These are phyloP conservation scores for Euphorbia tirucalli DNA, from an alignment of 345 rosid species.

Conservation along the genomic window DNA sequence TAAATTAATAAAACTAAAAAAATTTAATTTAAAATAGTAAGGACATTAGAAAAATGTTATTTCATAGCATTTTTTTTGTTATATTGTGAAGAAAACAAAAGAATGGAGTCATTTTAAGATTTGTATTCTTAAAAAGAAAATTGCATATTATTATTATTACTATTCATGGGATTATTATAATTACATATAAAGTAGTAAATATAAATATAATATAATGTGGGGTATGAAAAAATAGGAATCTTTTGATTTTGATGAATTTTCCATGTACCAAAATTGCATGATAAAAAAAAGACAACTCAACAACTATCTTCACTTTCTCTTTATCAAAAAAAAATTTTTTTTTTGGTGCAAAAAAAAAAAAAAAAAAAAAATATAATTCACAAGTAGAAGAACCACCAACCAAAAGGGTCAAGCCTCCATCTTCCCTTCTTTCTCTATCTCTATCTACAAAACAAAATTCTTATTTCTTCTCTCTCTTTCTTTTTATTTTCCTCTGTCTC, in stretches of 20 bases:
- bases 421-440: not conserved
- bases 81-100: no score
- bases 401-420: not conserved
- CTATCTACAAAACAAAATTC: not conserved
- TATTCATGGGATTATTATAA: no score
- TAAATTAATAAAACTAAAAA: no score
- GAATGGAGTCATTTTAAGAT: no score
- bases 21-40: no score
- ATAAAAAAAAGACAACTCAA: not conserved
- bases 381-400: not conserved
- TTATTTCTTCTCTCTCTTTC: not conserved
- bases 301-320: not conserved
- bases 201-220: not conserved
- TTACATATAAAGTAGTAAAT: not conserved
- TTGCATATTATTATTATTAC: not conserved
- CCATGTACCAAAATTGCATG: not conserved
- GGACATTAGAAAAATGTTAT: no score
- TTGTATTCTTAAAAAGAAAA: no score
- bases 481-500: not conserved
- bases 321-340: no score
- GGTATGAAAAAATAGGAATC: not conserved
- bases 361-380: not conserved
- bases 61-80: no score
- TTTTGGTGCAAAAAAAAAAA: no score
- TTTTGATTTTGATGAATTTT: not conserved